Evolutionary conservation across 345 rosid species (phyloP), one percentile per base, ranked within the genome.

Genomic region (Corymbia maculata): DNA sequence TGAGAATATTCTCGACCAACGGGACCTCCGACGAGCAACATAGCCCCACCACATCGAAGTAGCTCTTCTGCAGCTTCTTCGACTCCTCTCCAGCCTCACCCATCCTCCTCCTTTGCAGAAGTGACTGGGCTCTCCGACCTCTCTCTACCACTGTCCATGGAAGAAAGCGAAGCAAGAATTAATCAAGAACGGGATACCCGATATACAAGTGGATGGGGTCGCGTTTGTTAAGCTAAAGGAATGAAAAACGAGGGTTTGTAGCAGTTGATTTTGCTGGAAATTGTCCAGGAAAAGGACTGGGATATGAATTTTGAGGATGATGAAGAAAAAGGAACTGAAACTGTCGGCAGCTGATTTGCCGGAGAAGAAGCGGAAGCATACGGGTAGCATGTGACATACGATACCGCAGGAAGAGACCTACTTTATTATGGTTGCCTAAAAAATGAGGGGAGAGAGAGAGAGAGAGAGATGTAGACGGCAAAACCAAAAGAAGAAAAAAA

Each of bases 11-110:
- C 88, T 97, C 99, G 1, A 98, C 88, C 85, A 97, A 32, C 28
- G 99, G 94, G 87, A 96, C 94, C 89, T 97, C 99, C 9, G 99
- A 97, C 6, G 99, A 91, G 88, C 99, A 98, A 86, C 99, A 98
- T 1, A 98, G 88, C 9, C 99, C 99, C 55, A 96, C 79, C 52
- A 97, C 98, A 85, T 98, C 99, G 45, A 96, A 95, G 91, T 98
- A 97, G 91, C 96, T 98, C 86, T 96, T 98, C 84, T 94, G 95
- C 57, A 86, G 55, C 88, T 91, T 94, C 87, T 89, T 91, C 26
- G 86, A 21, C 26, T 28, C 86, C 24, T 47, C 84, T 8, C 80
- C 86, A n/a, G 64, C 85, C 16, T 42, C 84, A 24, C 64, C 70
- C 50, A 52, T 85, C 36, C 47, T 52, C 42, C 3, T 47, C 52